phyloP scores from a whole-genome alignment of 768 basidiomycete species.

The Gymnopilus dilepis region DNA sequence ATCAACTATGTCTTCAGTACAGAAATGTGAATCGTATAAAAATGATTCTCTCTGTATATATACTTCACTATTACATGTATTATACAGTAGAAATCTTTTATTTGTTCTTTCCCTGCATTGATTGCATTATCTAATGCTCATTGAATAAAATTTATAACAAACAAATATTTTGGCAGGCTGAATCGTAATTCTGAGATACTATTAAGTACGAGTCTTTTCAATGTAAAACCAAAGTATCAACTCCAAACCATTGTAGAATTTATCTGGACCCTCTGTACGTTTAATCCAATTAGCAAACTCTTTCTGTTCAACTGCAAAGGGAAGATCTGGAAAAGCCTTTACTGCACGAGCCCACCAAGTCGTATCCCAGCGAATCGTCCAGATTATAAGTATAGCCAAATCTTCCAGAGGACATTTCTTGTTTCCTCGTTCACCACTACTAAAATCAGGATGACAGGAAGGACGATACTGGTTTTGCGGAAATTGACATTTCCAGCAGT shows the following conservation, averaged over 20 bases:
- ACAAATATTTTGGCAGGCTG: no score
- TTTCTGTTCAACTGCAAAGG: neutral
- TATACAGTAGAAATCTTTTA: no score
- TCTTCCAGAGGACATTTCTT: slow-evolving; percentile 5
- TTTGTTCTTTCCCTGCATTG: no score
- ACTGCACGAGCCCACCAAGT: slow-evolving; percentile 4
- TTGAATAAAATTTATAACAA: no score
- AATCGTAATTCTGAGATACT: no score
- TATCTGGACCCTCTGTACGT: neutral
- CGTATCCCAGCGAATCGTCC: neutral
- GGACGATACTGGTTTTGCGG: slow-evolving; percentile 4
- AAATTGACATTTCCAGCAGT: slow-evolving; percentile 10
- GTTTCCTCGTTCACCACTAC: neutral
- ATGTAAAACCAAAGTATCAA: slow-evolving; percentile 15
- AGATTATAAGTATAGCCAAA: slow-evolving; percentile 5
- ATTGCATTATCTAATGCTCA: no score
- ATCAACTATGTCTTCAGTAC: no score
- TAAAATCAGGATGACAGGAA: neutral
- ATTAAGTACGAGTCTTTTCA: neutral
- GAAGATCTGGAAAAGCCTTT: neutral
- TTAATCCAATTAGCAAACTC: neutral
- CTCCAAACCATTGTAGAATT: slow-evolving; percentile 13
- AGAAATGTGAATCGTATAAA: no score
- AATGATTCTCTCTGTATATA: no score
- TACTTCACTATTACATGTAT: no score